Base-by-base conservation (phyloP, 306 rosid species). In the Prunus padus region DNA sequence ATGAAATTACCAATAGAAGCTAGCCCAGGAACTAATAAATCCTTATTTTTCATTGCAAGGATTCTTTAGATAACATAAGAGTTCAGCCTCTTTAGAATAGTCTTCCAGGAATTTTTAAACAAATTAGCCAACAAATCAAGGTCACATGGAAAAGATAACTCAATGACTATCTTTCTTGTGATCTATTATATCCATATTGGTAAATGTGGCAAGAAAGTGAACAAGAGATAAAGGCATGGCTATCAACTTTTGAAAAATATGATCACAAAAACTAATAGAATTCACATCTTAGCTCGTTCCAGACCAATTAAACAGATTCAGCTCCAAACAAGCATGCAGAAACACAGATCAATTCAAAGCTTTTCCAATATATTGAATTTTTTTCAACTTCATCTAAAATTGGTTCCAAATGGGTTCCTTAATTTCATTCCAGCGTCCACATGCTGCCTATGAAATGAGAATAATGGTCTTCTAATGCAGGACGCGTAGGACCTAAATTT, bases 21-120 rank as follows among this genome's bases (percentile, higher is more conserved):
- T 50, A 40, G 23, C 55, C 81, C 75, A 72, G 5, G 12, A 82
- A 65, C 64, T 51, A 83, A 52, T 14, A 52, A 31, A 69, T 56
- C 31, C 28, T 50, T 60, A 47, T 62, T 13, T 61, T 45, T 8
- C 55, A 4, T 28, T 72, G 76, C 54, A 67, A 67, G 15, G 67
- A 56, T 14, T 72, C 55, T 63, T 23, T 25, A 42, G 42, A 42
- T 57, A 37, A 55, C 40, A 54, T 23, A 16, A 42, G 16, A 19
- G 44, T n/a, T 11, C 12, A 31, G 11, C 30, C 44, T 20, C 25
- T 8, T 37, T 33, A 37, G 52, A 54, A 30, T 30, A 11, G 22
- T 20, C 14, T 33, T 37, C 67, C 3, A 62, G 20, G 64, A 81
- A 55, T 20, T 40, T 47, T 65, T 45, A 4, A 25, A 14, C 54